Percentiles rank a stretch among this genome's conserved stretches.
Evolutionary conservation across 2,329 filamentous ascomycete species (phyloP).

Genomic region (Colletotrichum phormii): DNA sequence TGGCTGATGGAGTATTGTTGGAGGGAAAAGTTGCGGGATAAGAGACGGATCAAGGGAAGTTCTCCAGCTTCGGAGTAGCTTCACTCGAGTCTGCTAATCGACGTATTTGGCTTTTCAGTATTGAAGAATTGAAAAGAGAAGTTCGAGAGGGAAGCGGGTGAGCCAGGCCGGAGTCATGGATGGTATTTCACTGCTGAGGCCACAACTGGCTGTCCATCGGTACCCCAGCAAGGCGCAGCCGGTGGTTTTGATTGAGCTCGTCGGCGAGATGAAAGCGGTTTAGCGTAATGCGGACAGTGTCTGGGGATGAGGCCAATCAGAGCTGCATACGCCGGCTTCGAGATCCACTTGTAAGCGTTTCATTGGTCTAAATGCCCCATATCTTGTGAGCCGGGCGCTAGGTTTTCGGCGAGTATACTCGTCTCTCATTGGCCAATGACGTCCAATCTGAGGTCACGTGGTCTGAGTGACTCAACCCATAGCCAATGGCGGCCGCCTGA

Average conservation of each 20-base stretch:
- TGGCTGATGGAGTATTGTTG: conserved; percentile 4
- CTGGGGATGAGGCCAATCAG: conserved; percentile 44
- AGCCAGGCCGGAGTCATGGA: conserved; percentile 40
- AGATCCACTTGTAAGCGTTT: not conserved
- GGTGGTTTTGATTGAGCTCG: conserved; percentile 39
- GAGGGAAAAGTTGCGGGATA: not conserved
- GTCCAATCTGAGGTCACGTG: conserved; percentile 37
- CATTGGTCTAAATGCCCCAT: conserved; percentile 46
- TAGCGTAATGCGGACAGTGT: conserved; percentile 42
- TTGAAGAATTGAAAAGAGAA: conserved; percentile 10
- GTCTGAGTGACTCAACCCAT: conserved; percentile 35
- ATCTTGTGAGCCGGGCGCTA: conserved; percentile 41
- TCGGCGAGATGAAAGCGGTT: conserved; percentile 56
- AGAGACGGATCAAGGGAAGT: not conserved
- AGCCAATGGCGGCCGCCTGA: conserved; percentile 31
- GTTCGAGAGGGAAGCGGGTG: not conserved
- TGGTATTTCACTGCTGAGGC: conserved; percentile 40
- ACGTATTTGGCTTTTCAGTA: not conserved
- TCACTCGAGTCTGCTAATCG: conserved; percentile 17
- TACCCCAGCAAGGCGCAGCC: conserved; percentile 38
- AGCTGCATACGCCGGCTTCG: fast-evolving
- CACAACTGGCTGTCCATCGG: conserved; percentile 20
- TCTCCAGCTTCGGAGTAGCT: conserved; percentile 26
- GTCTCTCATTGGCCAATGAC: conserved; percentile 48
- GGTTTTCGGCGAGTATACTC: conserved; percentile 49